phyloP scores from a whole-genome alignment of 2,329 filamentous ascomycete species.

The Colletotrichum orchidophilum region DNA sequence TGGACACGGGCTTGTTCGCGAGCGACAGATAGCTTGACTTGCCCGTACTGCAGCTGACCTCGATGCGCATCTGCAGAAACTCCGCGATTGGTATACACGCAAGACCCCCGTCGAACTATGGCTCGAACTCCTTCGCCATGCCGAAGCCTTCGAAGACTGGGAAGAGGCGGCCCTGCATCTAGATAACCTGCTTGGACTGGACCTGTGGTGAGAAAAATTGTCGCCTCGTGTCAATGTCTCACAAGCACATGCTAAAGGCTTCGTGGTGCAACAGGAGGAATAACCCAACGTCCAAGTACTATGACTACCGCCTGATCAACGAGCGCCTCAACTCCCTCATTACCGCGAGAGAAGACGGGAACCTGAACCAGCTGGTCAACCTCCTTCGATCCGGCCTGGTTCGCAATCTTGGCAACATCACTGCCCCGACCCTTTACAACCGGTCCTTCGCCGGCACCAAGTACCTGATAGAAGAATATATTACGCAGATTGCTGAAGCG shows the following conservation, averaged over 20 bases:
- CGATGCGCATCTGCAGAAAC: constrained; percentile 60
- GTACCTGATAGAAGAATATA: constrained; percentile 89
- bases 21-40: neutral
- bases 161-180: constrained; percentile 83
- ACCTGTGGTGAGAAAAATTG: constrained; percentile 71
- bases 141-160: constrained; percentile 84
- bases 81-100: constrained; percentile 72
- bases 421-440: constrained; percentile 82
- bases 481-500: constrained; percentile 82
- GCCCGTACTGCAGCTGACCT: constrained; percentile 15
- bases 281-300: constrained; percentile 81
- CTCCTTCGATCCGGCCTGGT: constrained; percentile 82
- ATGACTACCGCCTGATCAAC: constrained; percentile 87
- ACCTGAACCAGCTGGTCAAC: constrained; percentile 80
- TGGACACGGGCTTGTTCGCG: neutral
- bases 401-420: constrained; percentile 92
- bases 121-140: constrained; percentile 71
- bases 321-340: constrained; percentile 78
- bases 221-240: constrained; percentile 5
- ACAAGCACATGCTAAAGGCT: constrained; percentile 27
- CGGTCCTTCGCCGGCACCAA: constrained; percentile 90
- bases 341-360: constrained; percentile 73
- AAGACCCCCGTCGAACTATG: constrained; percentile 73
- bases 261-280: constrained; percentile 70
- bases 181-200: constrained; percentile 83